Base-by-base conservation (phyloP, 805 yeast species). In the Ogataea paradorogensis region DNA sequence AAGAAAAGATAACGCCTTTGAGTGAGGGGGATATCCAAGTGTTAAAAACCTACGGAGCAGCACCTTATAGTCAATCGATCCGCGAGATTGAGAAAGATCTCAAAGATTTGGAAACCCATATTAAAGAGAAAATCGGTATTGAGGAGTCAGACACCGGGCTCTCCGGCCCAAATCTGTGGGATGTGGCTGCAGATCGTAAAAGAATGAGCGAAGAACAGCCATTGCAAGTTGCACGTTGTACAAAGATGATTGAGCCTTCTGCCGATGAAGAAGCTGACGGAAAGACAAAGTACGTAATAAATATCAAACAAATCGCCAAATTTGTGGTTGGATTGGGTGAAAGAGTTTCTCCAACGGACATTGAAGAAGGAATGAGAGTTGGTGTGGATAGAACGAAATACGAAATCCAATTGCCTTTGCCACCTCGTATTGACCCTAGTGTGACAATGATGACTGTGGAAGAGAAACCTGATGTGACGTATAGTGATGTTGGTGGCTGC, bases 381-480 rank as follows among this genome's bases (percentile, higher is more conserved):
- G 99, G 99, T 58, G 99, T 93, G 42, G 99, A 95, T 63, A 80
- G 99, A 65, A 89, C 86, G 57, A 91, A 91, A 66, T 93, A 93
- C 67, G 95, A 90, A 64, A 95, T 93, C 59, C 96, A 91, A 72
- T 73, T 93, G 56, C 99, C 99, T 22, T 73, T 93, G 50, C 99
- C 99, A 9, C 99, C 99, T 40, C 75, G 95, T 59, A 93, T 93
- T 61, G 99, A 93, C 64, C 98, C 99, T 10, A 78, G 89, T 27
- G 99, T 93, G 39, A 93, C 99, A 6, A 93, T 93, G 99, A 93
- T 93, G 99, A 91, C 98, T 2, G 99, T 93, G 33, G 99, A 93
- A 66, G 99, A 93, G 67, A 93, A 93, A 65, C 99, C 99, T 10
- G 99, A 93, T 66, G 98, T 93, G 27, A 93, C 99, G 1, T 93